Evolutionary conservation across 2,329 filamentous ascomycete species (phyloP).

Genomic region (Colletotrichum horii): DNA sequence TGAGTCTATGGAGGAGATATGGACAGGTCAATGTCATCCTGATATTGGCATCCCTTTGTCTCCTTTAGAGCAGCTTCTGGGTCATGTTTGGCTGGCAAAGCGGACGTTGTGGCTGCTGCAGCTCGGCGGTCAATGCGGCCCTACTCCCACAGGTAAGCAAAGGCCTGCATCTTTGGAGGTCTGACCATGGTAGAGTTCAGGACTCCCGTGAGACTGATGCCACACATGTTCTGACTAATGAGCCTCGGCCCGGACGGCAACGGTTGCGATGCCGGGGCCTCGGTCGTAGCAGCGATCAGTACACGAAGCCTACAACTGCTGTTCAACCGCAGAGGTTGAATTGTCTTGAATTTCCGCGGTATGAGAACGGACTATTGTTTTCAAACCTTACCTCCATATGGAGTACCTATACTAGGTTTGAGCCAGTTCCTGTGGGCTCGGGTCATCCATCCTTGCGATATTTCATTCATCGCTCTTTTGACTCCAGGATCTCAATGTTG

Average conservation of each 20-base stretch:
- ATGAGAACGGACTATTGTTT: not conserved
- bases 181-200: not conserved
- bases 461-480: not conserved
- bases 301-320: not conserved
- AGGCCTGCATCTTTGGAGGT: not conserved
- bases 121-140: not conserved
- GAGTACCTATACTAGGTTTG: not conserved
- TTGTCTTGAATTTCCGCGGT: not conserved
- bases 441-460: not conserved
- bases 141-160: not conserved
- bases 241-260: not conserved
- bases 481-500: conserved; percentile 22
- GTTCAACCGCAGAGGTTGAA: not conserved
- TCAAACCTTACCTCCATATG: not conserved
- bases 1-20: not conserved
- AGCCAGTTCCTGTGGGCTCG: not conserved
- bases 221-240: not conserved
- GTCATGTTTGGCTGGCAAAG: not conserved
- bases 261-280: not conserved
- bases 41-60: not conserved
- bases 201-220: not conserved
- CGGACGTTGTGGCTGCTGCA: not conserved
- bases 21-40: not conserved
- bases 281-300: not conserved
- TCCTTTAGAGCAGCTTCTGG: not conserved